Conservation (phyloP, 768 basidiomycete genomes). For the Termitomyces sp. region DNA sequence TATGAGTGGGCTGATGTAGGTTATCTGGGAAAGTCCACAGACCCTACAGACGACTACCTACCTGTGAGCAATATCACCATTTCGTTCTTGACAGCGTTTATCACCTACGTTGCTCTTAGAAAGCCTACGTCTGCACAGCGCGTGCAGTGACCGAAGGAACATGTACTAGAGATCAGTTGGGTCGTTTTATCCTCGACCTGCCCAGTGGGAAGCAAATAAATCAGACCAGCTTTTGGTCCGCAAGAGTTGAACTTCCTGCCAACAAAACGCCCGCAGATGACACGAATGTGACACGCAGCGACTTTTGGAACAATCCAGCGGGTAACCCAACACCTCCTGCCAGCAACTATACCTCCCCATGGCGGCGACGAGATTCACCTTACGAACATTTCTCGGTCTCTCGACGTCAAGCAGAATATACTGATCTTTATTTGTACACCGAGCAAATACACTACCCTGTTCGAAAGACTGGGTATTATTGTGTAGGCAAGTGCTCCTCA, state of each 20-base stretch:
- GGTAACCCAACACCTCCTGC: constrained; percentile 56
- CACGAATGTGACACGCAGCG: constrained; percentile 22
- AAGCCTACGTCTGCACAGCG: constrained; percentile 91
- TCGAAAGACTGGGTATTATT: constrained; percentile 90
- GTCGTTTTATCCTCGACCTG: constrained; percentile 85
- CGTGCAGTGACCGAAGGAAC: constrained; percentile 68
- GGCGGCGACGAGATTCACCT: constrained; percentile 27
- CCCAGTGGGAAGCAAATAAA: constrained; percentile 58
- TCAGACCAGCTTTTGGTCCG: constrained; percentile 86
- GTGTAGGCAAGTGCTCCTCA: constrained; percentile 65
- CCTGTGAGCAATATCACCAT: constrained; percentile 50
- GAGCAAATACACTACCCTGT: constrained; percentile 83
- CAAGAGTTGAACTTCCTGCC: constrained; percentile 62
- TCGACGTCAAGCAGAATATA: constrained; percentile 29
- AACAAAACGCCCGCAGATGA: constrained; percentile 25
- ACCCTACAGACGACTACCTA: constrained; percentile 45
- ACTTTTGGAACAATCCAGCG: constrained; percentile 57
- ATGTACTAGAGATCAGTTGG: constrained; percentile 68
- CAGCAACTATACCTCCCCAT: constrained; percentile 46
- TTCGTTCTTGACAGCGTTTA: background rate
- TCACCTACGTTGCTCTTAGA: constrained; percentile 50
- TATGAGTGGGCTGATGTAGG: constrained; percentile 92
- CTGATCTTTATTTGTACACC: constrained; percentile 53
- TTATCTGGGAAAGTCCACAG: constrained; percentile 75
- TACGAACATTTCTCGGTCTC: background rate